phyloP scores from a whole-genome alignment of 768 basidiomycete species.

The Mycena filopes region DNA sequence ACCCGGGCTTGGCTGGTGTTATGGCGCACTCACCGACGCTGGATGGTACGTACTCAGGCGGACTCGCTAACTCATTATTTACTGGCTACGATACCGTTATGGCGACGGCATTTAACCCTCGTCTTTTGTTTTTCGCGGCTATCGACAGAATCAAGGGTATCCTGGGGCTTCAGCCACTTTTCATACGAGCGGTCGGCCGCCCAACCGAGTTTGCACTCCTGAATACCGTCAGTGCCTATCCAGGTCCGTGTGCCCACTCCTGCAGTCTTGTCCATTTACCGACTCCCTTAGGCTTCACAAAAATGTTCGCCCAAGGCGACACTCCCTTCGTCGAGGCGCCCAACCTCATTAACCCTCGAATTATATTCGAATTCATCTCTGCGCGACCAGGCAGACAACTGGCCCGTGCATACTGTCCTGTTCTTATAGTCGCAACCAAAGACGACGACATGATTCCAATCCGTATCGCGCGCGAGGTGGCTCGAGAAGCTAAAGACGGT shows the following conservation, averaged over 20 bases:
- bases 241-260: too few species aligned
- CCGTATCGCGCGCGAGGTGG: constrained; percentile 28
- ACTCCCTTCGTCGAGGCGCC: constrained; percentile 27
- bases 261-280: too few species aligned
- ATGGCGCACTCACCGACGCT: constrained; percentile 40
- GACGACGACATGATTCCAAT: constrained; percentile 37
- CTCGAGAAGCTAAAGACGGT: constrained; percentile 31
- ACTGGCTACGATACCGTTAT: constrained; percentile 27
- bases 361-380: constrained; percentile 33
- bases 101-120: constrained; percentile 22
- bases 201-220: constrained; percentile 33
- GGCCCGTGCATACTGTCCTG: constrained; percentile 31
- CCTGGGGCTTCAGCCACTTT: constrained; percentile 28
- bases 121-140: constrained; percentile 33
- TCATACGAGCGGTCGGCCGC: constrained; percentile 32
- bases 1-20: constrained; percentile 37
- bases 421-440: constrained; percentile 33
- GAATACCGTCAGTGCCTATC: constrained; percentile 14
- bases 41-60: constrained; percentile 31
- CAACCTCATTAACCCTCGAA: constrained; percentile 32
- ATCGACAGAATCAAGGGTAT: constrained; percentile 25
- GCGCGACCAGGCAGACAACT: constrained; percentile 31
- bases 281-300: constrained; percentile 27
- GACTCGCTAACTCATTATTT: neutral
- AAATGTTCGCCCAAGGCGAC: constrained; percentile 34